Evolutionary conservation across 257 asterid species (phyloP), one percentile per base, ranked within the genome.

Genomic region (Salvia splendens): DNA sequence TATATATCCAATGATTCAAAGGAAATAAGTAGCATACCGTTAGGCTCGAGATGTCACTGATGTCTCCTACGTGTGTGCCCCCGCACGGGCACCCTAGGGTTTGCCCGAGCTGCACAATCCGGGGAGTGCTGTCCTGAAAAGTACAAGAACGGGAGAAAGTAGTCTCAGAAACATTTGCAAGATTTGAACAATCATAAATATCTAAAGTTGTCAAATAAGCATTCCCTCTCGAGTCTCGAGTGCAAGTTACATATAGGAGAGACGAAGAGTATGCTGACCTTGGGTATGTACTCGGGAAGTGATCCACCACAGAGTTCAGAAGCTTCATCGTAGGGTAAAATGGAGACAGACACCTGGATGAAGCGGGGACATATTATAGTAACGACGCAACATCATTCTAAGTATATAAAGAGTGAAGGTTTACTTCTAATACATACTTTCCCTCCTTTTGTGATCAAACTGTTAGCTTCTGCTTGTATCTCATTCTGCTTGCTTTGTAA

Each of bases 61-160:
- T 75, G 83, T 88, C 80, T 42, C 54, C 74, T 30, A 91, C 91
- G 50, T 91, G 97, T 16, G 97, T 91, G 41, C 97, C 97, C 33
- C 97, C 95, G 69, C 97, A 91, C 16, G 96, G 96, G 76, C 97
- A 86, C 38, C 97, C 96, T 0, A 82, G 83, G 77, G 51, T 70
- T 38, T 83, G 87, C 15, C 91, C 96, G 0, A 91, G 59, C 78
- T 80, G 82, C 78, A 91, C 85, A 7, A 91, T 83, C 47, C 97
- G 79, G 35, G 96, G 97, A 12, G 69, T 76, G 85, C 93, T 91
- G 75, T 72, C 95, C 96, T 91, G 80, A 72, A 82, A 68, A 51
- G 15, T 42, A 58, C 8, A 5, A 64, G 32, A 41, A 32, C 48
- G 65, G 20, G 53, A 9, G 40, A 51, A n/a, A 16, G 43, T 20